Percentiles rank a stretch among this genome's conserved stretches.
Conservation (phyloP, 2,329 filamentous ascomycete species). For the Fusarium sp. region DNA sequence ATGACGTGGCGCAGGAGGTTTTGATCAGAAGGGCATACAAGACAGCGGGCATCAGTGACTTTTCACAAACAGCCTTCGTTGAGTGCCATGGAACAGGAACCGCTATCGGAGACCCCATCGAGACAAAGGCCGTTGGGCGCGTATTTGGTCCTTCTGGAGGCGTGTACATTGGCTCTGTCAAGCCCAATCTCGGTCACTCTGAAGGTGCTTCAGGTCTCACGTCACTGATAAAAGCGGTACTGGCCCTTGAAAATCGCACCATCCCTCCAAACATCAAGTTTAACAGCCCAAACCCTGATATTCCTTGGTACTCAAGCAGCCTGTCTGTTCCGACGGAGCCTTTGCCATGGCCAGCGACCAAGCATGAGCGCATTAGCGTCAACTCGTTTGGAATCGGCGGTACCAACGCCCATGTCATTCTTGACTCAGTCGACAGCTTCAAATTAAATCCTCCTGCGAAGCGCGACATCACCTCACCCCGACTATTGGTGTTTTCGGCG, state of each 20-base stretch:
- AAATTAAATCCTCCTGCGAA: neutral
- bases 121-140: neutral
- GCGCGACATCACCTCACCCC: neutral
- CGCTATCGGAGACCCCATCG: neutral
- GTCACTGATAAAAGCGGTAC: conserved; percentile 14
- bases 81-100: conserved; percentile 9
- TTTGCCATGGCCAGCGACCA: conserved; percentile 43
- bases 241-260: conserved; percentile 47
- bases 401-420: conserved; percentile 50
- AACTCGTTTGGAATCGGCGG: conserved; percentile 57
- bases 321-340: conserved; percentile 43
- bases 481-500: neutral
- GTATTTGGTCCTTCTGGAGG: conserved; percentile 4
- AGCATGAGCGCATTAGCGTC: conserved; percentile 46
- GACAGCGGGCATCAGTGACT: neutral
- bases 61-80: neutral
- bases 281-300: conserved; percentile 44
- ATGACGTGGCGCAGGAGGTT: neutral
- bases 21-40: conserved; percentile 2
- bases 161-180: neutral
- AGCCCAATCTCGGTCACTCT: neutral
- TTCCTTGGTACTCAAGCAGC: conserved; percentile 38
- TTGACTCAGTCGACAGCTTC: neutral
- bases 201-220: conserved; percentile 5
- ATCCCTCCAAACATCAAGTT: conserved; percentile 52